A percentile compares a stretch with the other conserved stretches of the same genome.
phyloP scores from a whole-genome alignment of 176 grass and related monocot genomes.

The Bromus sterilis region DNA sequence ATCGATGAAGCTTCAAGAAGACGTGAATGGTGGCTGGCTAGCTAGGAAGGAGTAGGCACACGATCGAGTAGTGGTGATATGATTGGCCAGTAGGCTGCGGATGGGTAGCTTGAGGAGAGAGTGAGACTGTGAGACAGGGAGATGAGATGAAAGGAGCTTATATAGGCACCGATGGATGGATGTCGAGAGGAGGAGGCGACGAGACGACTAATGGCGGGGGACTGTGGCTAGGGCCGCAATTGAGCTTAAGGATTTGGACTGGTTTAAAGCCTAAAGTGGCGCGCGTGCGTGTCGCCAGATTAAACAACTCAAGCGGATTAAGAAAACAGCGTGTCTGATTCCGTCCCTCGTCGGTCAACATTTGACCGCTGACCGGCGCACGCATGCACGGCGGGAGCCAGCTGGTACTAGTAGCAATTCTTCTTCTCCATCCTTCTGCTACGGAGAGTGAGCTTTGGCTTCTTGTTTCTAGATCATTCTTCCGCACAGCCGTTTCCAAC shows the following conservation, averaged over 20 bases:
- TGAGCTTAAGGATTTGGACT: neutral
- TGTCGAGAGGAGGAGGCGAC: neutral
- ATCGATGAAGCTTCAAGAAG: neutral
- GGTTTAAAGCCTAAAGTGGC: slow-evolving; percentile 6
- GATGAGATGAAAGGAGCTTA: neutral
- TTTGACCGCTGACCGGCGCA: slow-evolving; percentile 29
- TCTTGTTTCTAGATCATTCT: neutral
- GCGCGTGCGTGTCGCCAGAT: slow-evolving; percentile 5
- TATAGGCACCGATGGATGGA: neutral
- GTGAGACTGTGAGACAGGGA: neutral
- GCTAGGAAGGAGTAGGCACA: too few species aligned
- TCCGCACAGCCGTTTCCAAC: neutral
- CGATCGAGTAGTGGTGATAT: neutral
- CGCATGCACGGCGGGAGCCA: neutral
- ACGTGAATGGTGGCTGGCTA: neutral
- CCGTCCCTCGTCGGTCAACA: neutral
- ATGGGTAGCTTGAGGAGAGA: neutral
- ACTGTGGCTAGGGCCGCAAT: neutral
- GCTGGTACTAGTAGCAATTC: neutral
- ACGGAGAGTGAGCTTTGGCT: neutral
- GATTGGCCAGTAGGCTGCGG: neutral
- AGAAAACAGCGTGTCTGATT: slow-evolving; percentile 6
- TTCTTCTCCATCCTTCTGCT: neutral
- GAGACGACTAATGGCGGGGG: too few species aligned
- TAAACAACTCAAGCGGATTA: slow-evolving; percentile 5